Percentiles rank a stretch among this genome's conserved stretches.
phyloP scores from a whole-genome alignment of 768 basidiomycete species.

The Leccinum longicurvipes region DNA sequence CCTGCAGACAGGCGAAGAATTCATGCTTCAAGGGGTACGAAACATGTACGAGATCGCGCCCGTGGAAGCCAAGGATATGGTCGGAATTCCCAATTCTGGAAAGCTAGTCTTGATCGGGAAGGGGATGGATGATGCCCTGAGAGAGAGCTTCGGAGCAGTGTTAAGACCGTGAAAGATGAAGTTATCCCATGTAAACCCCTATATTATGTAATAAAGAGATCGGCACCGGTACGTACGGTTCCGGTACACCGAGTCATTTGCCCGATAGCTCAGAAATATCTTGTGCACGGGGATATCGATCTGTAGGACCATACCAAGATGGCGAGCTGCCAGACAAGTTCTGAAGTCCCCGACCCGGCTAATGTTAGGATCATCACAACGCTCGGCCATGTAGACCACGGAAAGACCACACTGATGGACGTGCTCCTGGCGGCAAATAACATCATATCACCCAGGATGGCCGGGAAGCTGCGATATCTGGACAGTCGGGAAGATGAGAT shows the following conservation, averaged over 20 bases:
- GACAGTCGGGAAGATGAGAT: constrained; percentile 97
- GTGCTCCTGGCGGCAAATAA: constrained; percentile 94
- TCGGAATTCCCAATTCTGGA: constrained; percentile 59
- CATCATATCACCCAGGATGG: constrained; percentile 92
- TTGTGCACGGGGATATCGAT: background rate
- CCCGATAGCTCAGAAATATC: background rate
- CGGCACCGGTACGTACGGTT: too few relatives aligned
- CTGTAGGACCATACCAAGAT: constrained; percentile 13
- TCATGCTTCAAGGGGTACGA: constrained; percentile 89
- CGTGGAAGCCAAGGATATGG: constrained; percentile 35
- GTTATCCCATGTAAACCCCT: too few relatives aligned
- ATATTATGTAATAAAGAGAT: constrained; percentile 7
- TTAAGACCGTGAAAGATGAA: constrained; percentile 6
- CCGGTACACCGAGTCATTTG: background rate
- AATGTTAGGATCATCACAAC: constrained; percentile 80
- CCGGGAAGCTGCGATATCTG: constrained; percentile 93
- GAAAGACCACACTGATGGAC: constrained; percentile 95
- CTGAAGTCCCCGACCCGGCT: constrained; percentile 29
- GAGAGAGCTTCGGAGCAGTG: constrained; percentile 46
- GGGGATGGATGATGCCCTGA: constrained; percentile 58
- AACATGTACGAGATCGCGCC: constrained; percentile 79
- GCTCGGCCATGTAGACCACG: constrained; percentile 91
- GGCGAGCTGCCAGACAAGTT: constrained; percentile 16
- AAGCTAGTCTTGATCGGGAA: constrained; percentile 90
- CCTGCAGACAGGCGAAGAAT: constrained; percentile 49